Evolutionary conservation across 805 yeast species (phyloP).

Genomic region (Saturnispora galanensis): DNA sequence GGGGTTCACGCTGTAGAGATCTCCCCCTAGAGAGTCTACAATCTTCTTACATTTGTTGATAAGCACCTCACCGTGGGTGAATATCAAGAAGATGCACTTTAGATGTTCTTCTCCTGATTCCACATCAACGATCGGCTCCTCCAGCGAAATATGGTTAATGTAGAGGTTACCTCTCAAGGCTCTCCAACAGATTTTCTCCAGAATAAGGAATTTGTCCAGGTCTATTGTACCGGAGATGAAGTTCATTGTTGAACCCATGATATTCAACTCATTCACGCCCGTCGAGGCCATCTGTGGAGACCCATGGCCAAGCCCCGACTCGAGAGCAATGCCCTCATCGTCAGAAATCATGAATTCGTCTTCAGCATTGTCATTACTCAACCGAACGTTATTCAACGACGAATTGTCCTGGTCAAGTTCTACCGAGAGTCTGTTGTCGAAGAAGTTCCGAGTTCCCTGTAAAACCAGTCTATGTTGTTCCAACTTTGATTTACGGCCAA

Average conservation of each 20-base stretch:
- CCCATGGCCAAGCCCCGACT: slow-evolving; percentile 12
- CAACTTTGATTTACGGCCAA: slow-evolving; percentile 45
- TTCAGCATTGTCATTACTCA: slow-evolving; percentile 11
- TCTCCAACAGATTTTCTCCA: slow-evolving; percentile 87
- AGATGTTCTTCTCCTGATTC: slow-evolving; percentile 43
- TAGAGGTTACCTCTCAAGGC: slow-evolving; percentile 85
- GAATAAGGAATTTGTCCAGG: slow-evolving; percentile 53
- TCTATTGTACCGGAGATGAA: slow-evolving; percentile 76
- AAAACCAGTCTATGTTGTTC: slow-evolving; percentile 60
- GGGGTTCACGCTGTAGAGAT: slow-evolving; percentile 49
- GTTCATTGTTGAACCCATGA: slow-evolving; percentile 29
- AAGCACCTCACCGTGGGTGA: slow-evolving; percentile 80
- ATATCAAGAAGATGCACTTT: slow-evolving; percentile 78
- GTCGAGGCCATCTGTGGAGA: slow-evolving; percentile 11
- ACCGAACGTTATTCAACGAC: slow-evolving; percentile 19
- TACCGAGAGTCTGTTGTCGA: slow-evolving; percentile 25
- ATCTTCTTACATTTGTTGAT: slow-evolving; percentile 63
- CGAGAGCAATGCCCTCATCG: slow-evolving; percentile 13
- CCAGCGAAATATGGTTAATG: slow-evolving; percentile 66
- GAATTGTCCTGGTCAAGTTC: slow-evolving; percentile 23
- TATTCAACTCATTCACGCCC: slow-evolving; percentile 29
- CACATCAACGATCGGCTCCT: slow-evolving; percentile 54
- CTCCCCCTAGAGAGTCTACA: slow-evolving; percentile 84
- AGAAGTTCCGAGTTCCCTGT: slow-evolving; percentile 27
- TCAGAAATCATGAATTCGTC: slow-evolving; percentile 14